Percentiles rank a stretch among this genome's conserved stretches.
Conservation (phyloP, 2,329 filamentous ascomycete genomes). For the Microsporum ferrugineum region DNA sequence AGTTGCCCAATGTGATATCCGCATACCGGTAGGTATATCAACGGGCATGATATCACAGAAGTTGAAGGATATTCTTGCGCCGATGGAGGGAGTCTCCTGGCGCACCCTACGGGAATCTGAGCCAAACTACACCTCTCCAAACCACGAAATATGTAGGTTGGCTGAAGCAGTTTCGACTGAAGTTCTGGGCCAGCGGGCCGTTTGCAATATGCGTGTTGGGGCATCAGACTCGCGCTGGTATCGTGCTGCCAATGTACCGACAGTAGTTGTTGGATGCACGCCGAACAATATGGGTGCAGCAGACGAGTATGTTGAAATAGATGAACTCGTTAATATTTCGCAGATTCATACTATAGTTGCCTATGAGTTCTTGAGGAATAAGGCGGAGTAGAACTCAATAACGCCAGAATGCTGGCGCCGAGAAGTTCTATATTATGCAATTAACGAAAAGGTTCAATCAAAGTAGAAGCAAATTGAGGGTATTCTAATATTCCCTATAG, state of each 20-base stretch:
- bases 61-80: slow-evolving; percentile 5
- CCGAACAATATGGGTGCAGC: slow-evolving; percentile 12
- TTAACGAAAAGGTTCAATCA: background rate
- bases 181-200: background rate
- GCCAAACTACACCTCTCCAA: slow-evolving; percentile 10
- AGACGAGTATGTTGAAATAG: slow-evolving; percentile 10
- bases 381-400: background rate
- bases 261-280: slow-evolving; percentile 10
- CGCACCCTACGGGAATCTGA: slow-evolving; percentile 7
- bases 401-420: no score
- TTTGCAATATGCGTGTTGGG: slow-evolving; percentile 10
- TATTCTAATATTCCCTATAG: background rate
- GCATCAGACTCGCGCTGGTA: slow-evolving; percentile 11
- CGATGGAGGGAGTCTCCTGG: slow-evolving; percentile 10
- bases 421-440: background rate
- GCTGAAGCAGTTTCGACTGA: slow-evolving; percentile 6
- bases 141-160: slow-evolving; percentile 8
- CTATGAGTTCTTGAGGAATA: slow-evolving; percentile 10
- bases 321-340: slow-evolving; percentile 9
- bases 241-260: slow-evolving; percentile 9
- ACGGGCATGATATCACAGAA: background rate
- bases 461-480: background rate
- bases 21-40: slow-evolving; percentile 9
- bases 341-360: slow-evolving; percentile 10
- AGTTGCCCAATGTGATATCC: slow-evolving; percentile 10